Evolutionary conservation across 441 rosid genomes (phyloP).

Genomic region (Pelargonium australe): DNA sequence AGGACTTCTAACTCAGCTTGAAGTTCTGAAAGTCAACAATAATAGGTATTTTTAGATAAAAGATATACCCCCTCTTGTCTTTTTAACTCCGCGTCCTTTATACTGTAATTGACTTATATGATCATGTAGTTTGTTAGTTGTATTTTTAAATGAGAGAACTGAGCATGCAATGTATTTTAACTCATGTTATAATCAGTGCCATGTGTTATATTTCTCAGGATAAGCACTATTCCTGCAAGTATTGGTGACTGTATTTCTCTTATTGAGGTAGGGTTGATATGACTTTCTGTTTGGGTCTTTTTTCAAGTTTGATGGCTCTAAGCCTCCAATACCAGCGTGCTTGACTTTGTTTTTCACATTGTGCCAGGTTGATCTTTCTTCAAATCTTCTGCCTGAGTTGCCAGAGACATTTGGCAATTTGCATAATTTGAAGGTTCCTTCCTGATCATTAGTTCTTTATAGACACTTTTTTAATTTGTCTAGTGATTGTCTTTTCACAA

Average conservation of each 20-base stretch:
- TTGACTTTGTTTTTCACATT: conserved; percentile 10
- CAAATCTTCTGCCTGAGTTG: conserved; percentile 57
- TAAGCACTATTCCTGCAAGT: conserved; percentile 39
- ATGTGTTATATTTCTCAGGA: conserved; percentile 36
- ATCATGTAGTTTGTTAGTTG: not conserved
- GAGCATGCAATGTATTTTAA: not conserved
- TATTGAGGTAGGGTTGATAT: conserved; percentile 43
- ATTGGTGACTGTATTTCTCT: conserved; percentile 58
- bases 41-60: conserved; percentile 43
- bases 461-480: not conserved
- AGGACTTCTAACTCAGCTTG: conserved; percentile 60
- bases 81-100: not conserved
- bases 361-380: conserved; percentile 79
- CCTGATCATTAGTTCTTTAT: conserved; percentile 2
- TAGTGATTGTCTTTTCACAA: not conserved
- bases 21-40: conserved; percentile 62
- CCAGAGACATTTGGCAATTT: conserved; percentile 59
- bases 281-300: not conserved
- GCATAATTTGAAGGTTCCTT: conserved; percentile 55
- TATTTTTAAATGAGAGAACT: not conserved
- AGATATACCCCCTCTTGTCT: not conserved
- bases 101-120: not conserved
- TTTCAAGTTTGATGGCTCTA: not conserved
- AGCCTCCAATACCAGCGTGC: conserved; percentile 3
- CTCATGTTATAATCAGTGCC: conserved; percentile 7